Percentiles rank a stretch among this genome's conserved stretches.
Conservation (phyloP, 768 basidiomycete species). For the Auricularia cornea region DNA sequence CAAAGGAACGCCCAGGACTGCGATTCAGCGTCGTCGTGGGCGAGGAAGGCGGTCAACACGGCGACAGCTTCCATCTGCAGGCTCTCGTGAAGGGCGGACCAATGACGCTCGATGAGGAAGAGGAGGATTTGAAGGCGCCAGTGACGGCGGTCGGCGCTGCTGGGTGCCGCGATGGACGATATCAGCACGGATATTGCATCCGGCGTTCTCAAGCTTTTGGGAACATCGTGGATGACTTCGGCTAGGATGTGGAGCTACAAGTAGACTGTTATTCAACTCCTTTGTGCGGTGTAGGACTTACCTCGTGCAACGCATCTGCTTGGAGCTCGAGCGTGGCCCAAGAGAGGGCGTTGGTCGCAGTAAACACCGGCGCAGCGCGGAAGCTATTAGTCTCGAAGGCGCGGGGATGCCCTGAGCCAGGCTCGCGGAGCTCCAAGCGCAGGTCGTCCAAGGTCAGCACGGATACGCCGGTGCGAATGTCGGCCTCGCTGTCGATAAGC, state of each 20-base stretch:
- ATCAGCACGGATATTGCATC: constrained; percentile 55
- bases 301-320: constrained; percentile 68
- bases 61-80: constrained; percentile 50
- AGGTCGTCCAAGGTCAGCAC: constrained; percentile 57
- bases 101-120: constrained; percentile 78
- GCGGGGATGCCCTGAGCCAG: constrained; percentile 9
- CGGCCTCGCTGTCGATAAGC: constrained; percentile 52
- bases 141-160: constrained; percentile 29
- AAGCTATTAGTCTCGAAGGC: constrained; percentile 62
- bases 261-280: no score
- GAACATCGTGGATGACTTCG: constrained; percentile 37
- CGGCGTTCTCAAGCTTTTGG: constrained; percentile 47
- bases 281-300: constrained; percentile 27
- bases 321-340: constrained; percentile 78
- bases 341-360: constrained; percentile 54
- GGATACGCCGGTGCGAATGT: constrained; percentile 50
- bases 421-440: constrained; percentile 39
- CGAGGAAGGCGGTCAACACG: constrained; percentile 51
- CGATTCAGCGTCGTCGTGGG: constrained; percentile 50
- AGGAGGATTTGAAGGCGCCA: constrained; percentile 66
- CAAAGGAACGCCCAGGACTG: constrained; percentile 86
- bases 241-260: constrained; percentile 16
- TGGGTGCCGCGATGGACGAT: constrained; percentile 29
- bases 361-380: constrained; percentile 66
- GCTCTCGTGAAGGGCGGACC: constrained; percentile 49